Evolutionary conservation across 2,329 filamentous ascomycete species (phyloP).

Genomic region (Aspergillus novofumigatus): DNA sequence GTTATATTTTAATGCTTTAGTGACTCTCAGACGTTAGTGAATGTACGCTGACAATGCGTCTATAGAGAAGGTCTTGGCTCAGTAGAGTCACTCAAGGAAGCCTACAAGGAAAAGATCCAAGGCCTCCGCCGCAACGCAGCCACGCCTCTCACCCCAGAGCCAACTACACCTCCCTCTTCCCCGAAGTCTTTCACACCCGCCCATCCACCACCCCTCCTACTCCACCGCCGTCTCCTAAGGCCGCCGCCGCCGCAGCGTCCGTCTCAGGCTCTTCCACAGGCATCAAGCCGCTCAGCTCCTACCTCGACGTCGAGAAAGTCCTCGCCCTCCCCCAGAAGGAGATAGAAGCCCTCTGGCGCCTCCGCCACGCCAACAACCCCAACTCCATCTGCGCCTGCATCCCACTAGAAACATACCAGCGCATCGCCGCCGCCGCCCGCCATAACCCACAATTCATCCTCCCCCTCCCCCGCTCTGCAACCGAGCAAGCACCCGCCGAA

Average conservation of each 20-base stretch:
- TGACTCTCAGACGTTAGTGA: neutral
- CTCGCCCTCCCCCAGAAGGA: conserved; percentile 70
- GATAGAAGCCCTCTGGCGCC: conserved; percentile 83
- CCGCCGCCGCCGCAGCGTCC: conserved; percentile 35
- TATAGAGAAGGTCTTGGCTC: conserved; percentile 61
- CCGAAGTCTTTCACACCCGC: conserved; percentile 29
- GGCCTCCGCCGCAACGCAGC: conserved; percentile 65
- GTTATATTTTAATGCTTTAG: conserved; percentile 14
- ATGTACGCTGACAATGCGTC: conserved; percentile 51
- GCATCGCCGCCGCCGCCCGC: conserved; percentile 68
- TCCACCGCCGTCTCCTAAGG: conserved; percentile 30
- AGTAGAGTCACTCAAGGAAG: conserved; percentile 61
- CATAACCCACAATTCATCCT: conserved; percentile 84
- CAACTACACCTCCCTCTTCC: conserved; percentile 31
- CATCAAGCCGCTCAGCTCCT: conserved; percentile 63
- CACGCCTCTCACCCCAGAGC: conserved; percentile 47
- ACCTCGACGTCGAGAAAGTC: conserved; percentile 76
- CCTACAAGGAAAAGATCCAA: conserved; percentile 79
- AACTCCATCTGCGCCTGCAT: conserved; percentile 81
- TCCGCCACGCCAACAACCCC: conserved; percentile 71
- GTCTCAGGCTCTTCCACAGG: conserved; percentile 48
- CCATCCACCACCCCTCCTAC: conserved; percentile 26
- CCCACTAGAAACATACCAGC: conserved; percentile 66
- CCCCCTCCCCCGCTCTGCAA: conserved; percentile 59
- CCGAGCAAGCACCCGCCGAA: conserved; percentile 11